Evolutionary conservation across 2,329 filamentous ascomycete species (phyloP), one percentile per base, ranked within the genome.

Genomic region (Zasmidium angulare): DNA sequence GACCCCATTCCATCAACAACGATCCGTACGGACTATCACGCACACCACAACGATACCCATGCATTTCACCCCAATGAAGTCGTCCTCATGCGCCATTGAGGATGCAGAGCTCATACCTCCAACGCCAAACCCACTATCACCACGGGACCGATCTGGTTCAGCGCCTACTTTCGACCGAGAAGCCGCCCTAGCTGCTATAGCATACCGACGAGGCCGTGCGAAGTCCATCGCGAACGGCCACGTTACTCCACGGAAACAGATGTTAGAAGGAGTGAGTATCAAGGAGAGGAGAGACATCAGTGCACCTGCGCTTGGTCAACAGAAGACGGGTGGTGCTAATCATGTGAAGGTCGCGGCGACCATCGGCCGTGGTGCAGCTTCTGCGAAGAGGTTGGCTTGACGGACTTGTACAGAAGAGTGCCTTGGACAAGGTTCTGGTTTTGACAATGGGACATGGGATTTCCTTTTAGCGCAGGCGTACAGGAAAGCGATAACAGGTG

Each of bases 111-210:
- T 65, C 55, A 62, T 65, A 23, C 61, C 65, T 7, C 61, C 62
- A 6, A 56, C 60, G 3, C 53, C 57, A 4, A 60, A 52, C 14
- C 36, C 50, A 17, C 46, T 58, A 23, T 66, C 62, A 21, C 63
- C 63, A 24, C 46, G 56, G 24, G 47, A 62, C 29, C 57, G 61
- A 49, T 52, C 60, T 29, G 59, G 59, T 22, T 60, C 63, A 29
- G 66, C 63, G 21, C 64, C 65, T 3, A 63, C 63, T 9, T 72
- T 82, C 56, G 79, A 81, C 56, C 82, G 90, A 55, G 90, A 91
- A 72, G 82, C 91, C 73, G 89, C 89, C 2, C 81, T 93, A 17
- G 88, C 88, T 56, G 86, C 88, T 71, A 93, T 93, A 65, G 82
- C 86, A 55, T 87, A 90, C 75, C 81, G 90, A 24, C 79, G 90